phyloP scores from a whole-genome alignment of 768 basidiomycete species.

The Rhodocollybia butyracea region DNA sequence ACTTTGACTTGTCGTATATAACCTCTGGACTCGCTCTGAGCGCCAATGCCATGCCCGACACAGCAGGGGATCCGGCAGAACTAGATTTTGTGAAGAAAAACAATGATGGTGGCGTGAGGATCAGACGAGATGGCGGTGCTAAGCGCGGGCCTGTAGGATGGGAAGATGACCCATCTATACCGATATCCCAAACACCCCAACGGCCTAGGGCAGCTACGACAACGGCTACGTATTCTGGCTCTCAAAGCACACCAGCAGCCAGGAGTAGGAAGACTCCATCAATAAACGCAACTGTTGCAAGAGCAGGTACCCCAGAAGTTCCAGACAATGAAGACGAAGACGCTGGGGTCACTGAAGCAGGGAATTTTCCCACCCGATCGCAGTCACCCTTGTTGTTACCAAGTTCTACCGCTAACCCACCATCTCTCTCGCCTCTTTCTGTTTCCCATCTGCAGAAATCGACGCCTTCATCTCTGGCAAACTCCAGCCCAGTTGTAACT shows the following conservation, averaged over 20 bases:
- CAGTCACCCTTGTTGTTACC: neutral
- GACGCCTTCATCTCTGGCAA: neutral
- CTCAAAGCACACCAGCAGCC: neutral
- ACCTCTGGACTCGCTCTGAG: neutral
- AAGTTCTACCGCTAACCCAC: neutral
- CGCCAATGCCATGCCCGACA: neutral
- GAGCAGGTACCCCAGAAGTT: neutral
- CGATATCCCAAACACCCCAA: neutral
- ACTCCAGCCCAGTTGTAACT: too few relatives aligned
- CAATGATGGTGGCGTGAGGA: neutral
- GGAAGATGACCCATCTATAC: too few relatives aligned
- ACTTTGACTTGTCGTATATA: neutral
- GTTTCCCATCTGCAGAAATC: neutral
- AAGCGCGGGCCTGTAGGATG: too few relatives aligned
- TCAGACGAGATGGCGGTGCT: neutral
- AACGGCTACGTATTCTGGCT: neutral
- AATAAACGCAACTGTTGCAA: neutral
- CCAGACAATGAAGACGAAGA: neutral
- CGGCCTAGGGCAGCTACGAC: neutral
- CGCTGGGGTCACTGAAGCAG: neutral
- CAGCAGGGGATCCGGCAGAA: neutral
- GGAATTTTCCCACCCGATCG: neutral
- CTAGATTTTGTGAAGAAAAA: neutral
- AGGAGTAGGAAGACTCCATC: too few relatives aligned
- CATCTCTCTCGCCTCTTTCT: neutral